Percentiles rank a stretch among this genome's conserved stretches.
These are phyloP conservation scores for Aspergillus nidulans DNA, from an alignment of 495 filamentous ascomycete species.

Conservation along the genomic window DNA sequence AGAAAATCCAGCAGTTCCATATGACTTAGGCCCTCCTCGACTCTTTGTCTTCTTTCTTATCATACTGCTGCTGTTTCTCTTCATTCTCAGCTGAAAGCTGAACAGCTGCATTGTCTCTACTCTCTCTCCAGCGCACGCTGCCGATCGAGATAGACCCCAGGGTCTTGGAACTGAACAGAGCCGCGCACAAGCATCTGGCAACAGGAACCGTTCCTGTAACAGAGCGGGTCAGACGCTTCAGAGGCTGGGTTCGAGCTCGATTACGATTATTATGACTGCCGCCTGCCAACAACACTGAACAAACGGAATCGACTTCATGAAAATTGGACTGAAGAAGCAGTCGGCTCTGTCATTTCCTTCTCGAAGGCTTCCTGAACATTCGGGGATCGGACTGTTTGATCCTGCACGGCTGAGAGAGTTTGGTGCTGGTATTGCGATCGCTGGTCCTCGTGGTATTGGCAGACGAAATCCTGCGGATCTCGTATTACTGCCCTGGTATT, in stretches of 20 bases:
- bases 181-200: constrained; percentile 1
- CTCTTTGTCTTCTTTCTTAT: not conserved
- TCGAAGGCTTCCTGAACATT: constrained; percentile 18
- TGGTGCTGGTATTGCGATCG: constrained; percentile 5
- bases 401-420: not conserved
- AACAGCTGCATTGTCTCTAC: not conserved
- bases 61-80: not conserved
- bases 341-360: constrained; percentile 10
- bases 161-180: not conserved
- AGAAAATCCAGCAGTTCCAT: constrained; percentile 1
- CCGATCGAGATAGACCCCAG: not conserved
- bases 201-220: constrained; percentile 16
- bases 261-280: not conserved
- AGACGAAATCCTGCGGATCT: constrained; percentile 18
- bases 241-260: too few species aligned
- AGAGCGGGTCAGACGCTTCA: constrained; percentile 14
- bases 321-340: not conserved
- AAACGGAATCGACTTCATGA: not conserved
- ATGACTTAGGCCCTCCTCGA: not conserved
- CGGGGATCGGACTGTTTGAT: constrained; percentile 1
- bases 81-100: not conserved
- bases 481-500: constrained; percentile 17
- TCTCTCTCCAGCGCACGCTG: not conserved
- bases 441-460: constrained; percentile 8
- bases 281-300: not conserved